Evolutionary conservation across 2,329 filamentous ascomycete genomes (phyloP).

Genomic region (Thelonectria blattea): DNA sequence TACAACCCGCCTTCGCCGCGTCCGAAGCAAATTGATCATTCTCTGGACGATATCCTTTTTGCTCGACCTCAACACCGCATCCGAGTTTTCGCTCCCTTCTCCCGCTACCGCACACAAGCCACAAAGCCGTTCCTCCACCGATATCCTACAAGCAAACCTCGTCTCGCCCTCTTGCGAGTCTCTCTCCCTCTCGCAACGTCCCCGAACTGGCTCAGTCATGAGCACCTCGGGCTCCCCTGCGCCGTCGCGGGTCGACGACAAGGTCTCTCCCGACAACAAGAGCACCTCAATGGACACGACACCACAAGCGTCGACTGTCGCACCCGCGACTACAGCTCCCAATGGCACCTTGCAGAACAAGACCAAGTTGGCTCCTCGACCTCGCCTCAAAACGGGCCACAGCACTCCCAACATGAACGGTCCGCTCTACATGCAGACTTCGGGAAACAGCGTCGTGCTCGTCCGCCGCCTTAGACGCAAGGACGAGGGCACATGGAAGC

Average conservation of each 20-base stretch:
- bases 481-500: constrained; percentile 66
- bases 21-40: neutral
- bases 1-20: neutral
- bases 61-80: neutral
- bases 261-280: constrained; percentile 20
- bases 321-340: constrained; percentile 12
- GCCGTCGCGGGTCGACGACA: constrained; percentile 39
- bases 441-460: constrained; percentile 57
- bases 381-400: constrained; percentile 41
- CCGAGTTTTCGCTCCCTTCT: constrained; percentile 1
- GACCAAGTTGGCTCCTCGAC: constrained; percentile 33
- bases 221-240: constrained; percentile 28
- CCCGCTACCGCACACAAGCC: constrained; percentile 5
- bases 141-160: constrained; percentile 4
- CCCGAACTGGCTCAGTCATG: constrained; percentile 31
- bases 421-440: constrained; percentile 63
- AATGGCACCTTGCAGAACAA: constrained; percentile 14
- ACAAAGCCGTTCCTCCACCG: constrained; percentile 9
- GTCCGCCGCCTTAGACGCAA: constrained; percentile 65
- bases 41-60: neutral
- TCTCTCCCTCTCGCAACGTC: neutral
- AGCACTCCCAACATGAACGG: constrained; percentile 57
- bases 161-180: neutral
- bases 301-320: constrained; percentile 16
- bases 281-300: constrained; percentile 25